Conservation (phyloP, 2,329 filamentous ascomycete genomes). For the Tolypocladium nubicola region DNA sequence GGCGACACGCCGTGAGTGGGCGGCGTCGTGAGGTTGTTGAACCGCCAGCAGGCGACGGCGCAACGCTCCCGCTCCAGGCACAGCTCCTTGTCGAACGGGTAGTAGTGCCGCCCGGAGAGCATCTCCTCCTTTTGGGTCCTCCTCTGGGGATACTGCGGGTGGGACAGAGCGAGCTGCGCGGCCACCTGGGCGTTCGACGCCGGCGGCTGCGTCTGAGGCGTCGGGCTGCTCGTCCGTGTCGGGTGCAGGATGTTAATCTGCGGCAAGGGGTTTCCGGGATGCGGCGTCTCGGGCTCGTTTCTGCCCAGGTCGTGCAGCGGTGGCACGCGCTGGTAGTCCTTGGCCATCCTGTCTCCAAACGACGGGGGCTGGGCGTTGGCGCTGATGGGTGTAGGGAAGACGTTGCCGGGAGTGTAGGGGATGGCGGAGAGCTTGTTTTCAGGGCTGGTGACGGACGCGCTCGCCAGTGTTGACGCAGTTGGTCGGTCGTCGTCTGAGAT, state of each 20-base stretch:
- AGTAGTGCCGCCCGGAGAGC: conserved; percentile 69
- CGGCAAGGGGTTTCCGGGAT: conserved; percentile 39
- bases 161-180: conserved; percentile 49
- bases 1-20: conserved; percentile 60
- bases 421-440: conserved; percentile 53
- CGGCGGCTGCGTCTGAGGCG: conserved; percentile 24
- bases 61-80: conserved; percentile 78
- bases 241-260: conserved; percentile 47
- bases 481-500: conserved; percentile 45
- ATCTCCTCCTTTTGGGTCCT: conserved; percentile 82
- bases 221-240: conserved; percentile 37
- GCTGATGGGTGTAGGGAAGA: conserved; percentile 53
- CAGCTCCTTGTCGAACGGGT: conserved; percentile 67
- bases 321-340: conserved; percentile 51
- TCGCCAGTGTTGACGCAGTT: conserved; percentile 49
- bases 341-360: conserved; percentile 39
- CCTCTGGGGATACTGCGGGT: conserved; percentile 36
- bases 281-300: conserved; percentile 43
- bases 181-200: conserved; percentile 40
- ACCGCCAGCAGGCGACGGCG: conserved; percentile 68
- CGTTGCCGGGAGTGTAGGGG: conserved; percentile 42
- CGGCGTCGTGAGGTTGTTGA: conserved; percentile 69
- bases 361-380: conserved; percentile 35
- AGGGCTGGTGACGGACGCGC: conserved; percentile 46
- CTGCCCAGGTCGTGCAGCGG: conserved; percentile 49